Evolutionary conservation across 257 asterid species (phyloP).

Genomic region (Lavandula angustifolia): DNA sequence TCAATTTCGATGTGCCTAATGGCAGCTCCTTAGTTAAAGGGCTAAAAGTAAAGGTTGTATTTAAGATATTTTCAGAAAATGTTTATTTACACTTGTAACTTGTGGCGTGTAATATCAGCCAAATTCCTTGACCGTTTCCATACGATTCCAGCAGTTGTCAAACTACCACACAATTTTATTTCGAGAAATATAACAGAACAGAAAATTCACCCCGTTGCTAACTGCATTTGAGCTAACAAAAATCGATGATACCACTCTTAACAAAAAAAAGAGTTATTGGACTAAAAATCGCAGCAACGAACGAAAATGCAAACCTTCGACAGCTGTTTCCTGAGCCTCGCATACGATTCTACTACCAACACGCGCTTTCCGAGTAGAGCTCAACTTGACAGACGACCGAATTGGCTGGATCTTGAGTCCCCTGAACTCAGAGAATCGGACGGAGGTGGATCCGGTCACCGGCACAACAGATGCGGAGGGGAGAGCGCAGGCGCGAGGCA

Average conservation of each 20-base stretch:
- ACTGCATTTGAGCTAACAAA: not conserved
- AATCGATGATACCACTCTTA: not conserved
- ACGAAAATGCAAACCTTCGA: slow-evolving; percentile 46
- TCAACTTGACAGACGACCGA: slow-evolving; percentile 49
- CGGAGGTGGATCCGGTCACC: slow-evolving; percentile 44
- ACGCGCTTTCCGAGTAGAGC: slow-evolving; percentile 39
- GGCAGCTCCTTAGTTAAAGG: not conserved
- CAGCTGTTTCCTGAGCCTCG: slow-evolving; percentile 76
- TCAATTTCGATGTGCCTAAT: not conserved
- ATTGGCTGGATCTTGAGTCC: slow-evolving; percentile 64
- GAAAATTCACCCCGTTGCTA: not conserved
- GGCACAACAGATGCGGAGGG: slow-evolving; percentile 55
- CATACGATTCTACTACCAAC: slow-evolving; percentile 61
- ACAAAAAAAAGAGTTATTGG: not conserved
- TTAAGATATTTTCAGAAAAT: not conserved
- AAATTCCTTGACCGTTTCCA: not conserved
- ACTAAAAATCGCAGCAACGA: not conserved
- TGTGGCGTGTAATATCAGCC: not conserved
- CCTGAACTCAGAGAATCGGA: slow-evolving; percentile 57
- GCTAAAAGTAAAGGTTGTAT: not conserved
- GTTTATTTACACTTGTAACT: not conserved
- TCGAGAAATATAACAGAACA: not conserved
- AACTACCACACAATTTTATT: slow-evolving; percentile 2
- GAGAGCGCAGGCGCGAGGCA: slow-evolving; percentile 69
- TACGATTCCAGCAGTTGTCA: not conserved